A percentile compares a stretch with the other conserved stretches of the same genome.
These are phyloP conservation scores for Fusarium fracticaudum DNA, from an alignment of 2,329 filamentous ascomycete genomes.

Conservation along the genomic window DNA sequence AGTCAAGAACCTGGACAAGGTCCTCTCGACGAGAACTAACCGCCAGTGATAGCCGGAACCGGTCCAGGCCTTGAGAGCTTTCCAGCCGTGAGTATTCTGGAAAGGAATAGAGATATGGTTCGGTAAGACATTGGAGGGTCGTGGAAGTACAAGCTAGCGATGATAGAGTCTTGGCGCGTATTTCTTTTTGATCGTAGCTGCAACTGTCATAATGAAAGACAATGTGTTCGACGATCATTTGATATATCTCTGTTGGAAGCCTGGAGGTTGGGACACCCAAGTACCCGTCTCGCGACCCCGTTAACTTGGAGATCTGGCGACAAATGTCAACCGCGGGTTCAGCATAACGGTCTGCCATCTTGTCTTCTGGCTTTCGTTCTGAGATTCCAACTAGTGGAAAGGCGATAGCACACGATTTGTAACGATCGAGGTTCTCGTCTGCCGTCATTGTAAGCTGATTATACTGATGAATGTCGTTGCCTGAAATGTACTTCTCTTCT, in stretches of 20 bases:
- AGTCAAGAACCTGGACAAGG: not conserved
- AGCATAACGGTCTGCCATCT: not conserved
- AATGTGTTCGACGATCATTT: not conserved
- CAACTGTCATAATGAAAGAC: accelerated
- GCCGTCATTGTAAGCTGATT: not conserved
- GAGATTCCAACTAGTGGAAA: not conserved
- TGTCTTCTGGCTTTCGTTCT: not conserved
- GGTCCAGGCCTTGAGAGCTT: not conserved
- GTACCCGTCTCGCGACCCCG: accelerated
- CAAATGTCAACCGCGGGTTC: not conserved
- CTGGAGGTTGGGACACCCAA: not conserved
- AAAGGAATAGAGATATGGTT: constrained; percentile 4
- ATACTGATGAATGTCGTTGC: not conserved
- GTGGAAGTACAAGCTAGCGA: constrained; percentile 4
- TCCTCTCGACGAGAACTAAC: not conserved
- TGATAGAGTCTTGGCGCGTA: not conserved
- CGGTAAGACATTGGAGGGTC: not conserved
- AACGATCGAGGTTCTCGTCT: not conserved
- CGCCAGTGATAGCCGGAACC: not conserved
- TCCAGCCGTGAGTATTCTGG: not conserved
- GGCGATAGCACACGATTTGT: accelerated
- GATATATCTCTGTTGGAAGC: not conserved
- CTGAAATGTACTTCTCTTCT: not conserved
- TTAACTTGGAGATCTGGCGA: not conserved
- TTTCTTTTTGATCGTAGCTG: not conserved